Evolutionary conservation across 1,284 basidiomycete species (phyloP).

Genomic region (Takashimella koratensis): DNA sequence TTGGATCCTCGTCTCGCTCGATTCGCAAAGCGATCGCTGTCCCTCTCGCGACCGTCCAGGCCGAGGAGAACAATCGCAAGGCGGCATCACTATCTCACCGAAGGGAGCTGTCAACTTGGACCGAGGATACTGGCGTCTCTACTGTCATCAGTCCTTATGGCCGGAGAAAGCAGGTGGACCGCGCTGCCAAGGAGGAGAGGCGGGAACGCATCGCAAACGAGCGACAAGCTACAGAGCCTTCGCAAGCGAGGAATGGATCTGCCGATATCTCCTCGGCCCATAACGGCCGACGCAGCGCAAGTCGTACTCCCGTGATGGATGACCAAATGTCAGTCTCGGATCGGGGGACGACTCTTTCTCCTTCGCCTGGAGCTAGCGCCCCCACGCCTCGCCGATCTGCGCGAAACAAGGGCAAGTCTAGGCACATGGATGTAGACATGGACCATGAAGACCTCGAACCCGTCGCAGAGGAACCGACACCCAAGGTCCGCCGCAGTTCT

Average conservation of each 20-base stretch:
- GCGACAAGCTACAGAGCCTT: slow-evolving; percentile 5
- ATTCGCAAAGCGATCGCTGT: slow-evolving; percentile 43
- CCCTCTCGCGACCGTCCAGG: slow-evolving; percentile 40
- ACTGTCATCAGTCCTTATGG: slow-evolving; percentile 48
- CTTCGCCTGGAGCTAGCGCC: slow-evolving; percentile 3
- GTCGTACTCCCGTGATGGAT: not conserved
- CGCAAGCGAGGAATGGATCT: not conserved
- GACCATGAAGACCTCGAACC: not conserved
- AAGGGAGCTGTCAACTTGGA: slow-evolving; percentile 2
- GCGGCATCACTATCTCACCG: slow-evolving; percentile 2
- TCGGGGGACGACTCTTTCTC: not conserved
- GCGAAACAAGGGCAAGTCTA: slow-evolving; percentile 20
- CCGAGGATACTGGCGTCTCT: slow-evolving; percentile 27
- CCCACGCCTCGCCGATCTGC: slow-evolving; percentile 36
- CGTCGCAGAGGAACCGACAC: slow-evolving; percentile 20
- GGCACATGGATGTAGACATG: not conserved
- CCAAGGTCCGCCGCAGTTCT: slow-evolving; percentile 18
- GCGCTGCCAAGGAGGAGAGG: slow-evolving; percentile 26
- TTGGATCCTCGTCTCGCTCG: slow-evolving; percentile 40
- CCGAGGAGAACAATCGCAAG: slow-evolving; percentile 27
- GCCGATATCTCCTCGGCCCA: not conserved
- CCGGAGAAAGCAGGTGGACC: slow-evolving; percentile 34
- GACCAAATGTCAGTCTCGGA: slow-evolving; percentile 10
- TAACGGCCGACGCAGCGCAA: not conserved
- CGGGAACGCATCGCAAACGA: slow-evolving; percentile 12